These are phyloP conservation scores for Physcomitrium patens DNA, from an alignment of 225 moss, liverwort and hornwort species.

Conservation along the genomic window DNA sequence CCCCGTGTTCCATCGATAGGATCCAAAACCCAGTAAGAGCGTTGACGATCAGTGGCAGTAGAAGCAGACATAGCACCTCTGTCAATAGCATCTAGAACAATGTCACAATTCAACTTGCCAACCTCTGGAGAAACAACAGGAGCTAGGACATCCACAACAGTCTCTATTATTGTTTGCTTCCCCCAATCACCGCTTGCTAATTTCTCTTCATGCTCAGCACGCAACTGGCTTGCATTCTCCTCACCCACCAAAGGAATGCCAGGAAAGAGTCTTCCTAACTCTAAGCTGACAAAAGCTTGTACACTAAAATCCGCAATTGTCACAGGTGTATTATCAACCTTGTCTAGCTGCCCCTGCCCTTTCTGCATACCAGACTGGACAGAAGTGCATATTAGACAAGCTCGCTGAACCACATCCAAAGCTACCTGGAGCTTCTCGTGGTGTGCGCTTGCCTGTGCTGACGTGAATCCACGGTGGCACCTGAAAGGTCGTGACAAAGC, in stretches of 20 bases:
- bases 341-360: constrained; percentile 46
- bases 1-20: constrained; percentile 83
- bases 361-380: constrained; percentile 47
- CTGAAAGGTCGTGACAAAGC: not conserved
- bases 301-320: constrained; percentile 80
- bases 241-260: constrained; percentile 66
- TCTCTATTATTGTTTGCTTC: constrained; percentile 45
- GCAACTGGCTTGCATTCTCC: constrained; percentile 64
- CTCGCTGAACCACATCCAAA: constrained; percentile 69
- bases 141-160: constrained; percentile 49
- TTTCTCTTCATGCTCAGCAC: constrained; percentile 40
- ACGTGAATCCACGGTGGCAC: constrained; percentile 33
- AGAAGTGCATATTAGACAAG: constrained; percentile 69
- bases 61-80: constrained; percentile 41
- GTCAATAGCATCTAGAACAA: constrained; percentile 69
- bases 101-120: constrained; percentile 38
- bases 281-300: constrained; percentile 81
- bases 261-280: constrained; percentile 63
- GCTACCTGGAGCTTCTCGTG: constrained; percentile 60
- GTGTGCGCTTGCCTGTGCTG: constrained; percentile 36
- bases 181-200: constrained; percentile 17
- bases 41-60: not conserved
- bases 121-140: constrained; percentile 41
- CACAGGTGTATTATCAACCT: constrained; percentile 64
- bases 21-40: constrained; percentile 79